phyloP scores from a whole-genome alignment of 169 alveolate species.

The Theileria orientalis region DNA sequence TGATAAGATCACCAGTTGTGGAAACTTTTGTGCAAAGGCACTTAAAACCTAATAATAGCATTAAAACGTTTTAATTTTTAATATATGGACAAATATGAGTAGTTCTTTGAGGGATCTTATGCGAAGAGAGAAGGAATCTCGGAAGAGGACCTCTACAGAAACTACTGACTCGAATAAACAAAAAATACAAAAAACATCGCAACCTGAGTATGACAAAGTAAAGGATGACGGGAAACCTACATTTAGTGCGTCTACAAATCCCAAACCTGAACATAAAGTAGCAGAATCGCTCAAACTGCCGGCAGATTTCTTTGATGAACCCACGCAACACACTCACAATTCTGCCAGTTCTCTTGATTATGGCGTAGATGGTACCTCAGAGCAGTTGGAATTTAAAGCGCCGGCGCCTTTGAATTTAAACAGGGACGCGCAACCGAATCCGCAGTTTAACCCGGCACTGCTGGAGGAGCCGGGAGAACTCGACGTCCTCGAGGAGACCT shows the following conservation, averaged over 20 bases:
- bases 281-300: not conserved
- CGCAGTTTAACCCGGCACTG: not conserved
- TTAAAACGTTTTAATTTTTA: not conserved
- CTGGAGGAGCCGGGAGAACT: slow-evolving; percentile 1
- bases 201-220: not conserved
- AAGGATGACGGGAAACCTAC: not conserved
- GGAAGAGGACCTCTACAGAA: not conserved
- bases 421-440: not conserved
- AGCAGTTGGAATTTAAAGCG: not conserved
- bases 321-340: too few species aligned
- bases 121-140: slow-evolving; percentile 66
- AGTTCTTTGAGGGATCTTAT: slow-evolving; percentile 56
- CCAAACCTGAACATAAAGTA: not conserved
- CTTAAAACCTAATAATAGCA: not conserved
- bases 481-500: slow-evolving; percentile 8
- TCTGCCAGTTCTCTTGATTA: too few species aligned
- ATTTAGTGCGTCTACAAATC: not conserved
- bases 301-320: too few species aligned
- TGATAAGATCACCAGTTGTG: not conserved
- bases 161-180: slow-evolving; percentile 1
- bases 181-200: not conserved
- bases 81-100: slow-evolving; percentile 18
- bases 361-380: too few species aligned
- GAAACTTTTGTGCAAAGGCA: not conserved
- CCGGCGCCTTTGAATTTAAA: not conserved